These are phyloP conservation scores for Eucalyptus cloeziana DNA, from an alignment of 345 rosid species.

Conservation along the genomic window DNA sequence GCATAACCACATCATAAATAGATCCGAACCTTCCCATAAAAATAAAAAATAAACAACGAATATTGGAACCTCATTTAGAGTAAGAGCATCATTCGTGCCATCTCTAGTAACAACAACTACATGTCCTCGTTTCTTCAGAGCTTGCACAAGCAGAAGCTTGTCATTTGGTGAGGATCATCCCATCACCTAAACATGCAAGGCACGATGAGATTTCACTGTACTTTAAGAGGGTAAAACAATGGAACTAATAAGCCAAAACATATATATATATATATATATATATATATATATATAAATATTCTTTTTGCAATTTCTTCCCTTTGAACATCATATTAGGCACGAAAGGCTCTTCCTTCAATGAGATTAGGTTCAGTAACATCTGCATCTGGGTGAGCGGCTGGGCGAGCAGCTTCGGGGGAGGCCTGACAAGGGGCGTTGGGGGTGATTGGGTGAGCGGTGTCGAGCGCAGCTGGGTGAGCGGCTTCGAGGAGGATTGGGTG, in stretches of 20 bases:
- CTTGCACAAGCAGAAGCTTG: constrained; percentile 30
- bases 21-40: neutral
- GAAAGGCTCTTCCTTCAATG: constrained; percentile 1
- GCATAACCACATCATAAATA: neutral
- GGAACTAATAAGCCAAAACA: neutral
- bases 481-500: no score
- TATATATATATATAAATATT: neutral
- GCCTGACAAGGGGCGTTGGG: no score
- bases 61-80: constrained; percentile 4
- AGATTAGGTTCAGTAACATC: neutral
- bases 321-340: neutral
- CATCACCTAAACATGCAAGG: constrained; percentile 15
- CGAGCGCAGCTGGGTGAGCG: no score
- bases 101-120: constrained; percentile 36
- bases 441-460: no score
- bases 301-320: neutral
- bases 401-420: no score
- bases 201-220: neutral
- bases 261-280: no score
- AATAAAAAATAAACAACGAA: neutral
- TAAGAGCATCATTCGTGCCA: constrained; percentile 43
- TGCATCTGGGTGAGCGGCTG: neutral
- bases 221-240: neutral
- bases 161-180: constrained; percentile 39
- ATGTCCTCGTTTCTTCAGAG: constrained; percentile 11